Evolutionary conservation across 2,329 filamentous ascomycete species (phyloP).

Genomic region (Amylocarpus encephaloides): DNA sequence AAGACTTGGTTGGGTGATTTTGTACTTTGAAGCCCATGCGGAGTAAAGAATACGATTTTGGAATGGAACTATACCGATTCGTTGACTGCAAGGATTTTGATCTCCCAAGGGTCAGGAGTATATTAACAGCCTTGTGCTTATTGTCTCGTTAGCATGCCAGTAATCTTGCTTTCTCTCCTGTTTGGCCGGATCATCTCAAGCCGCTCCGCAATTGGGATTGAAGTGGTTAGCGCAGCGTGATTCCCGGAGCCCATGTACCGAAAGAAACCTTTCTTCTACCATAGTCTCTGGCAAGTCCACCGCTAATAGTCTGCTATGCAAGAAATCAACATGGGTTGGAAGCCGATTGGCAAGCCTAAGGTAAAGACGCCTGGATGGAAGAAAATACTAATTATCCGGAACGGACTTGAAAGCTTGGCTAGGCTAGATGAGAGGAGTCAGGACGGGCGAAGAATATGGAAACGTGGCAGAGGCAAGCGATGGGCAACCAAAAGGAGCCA

Average conservation of each 20-base stretch:
- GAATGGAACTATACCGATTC: constrained; percentile 6
- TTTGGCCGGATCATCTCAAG: neutral
- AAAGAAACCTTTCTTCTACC: neutral
- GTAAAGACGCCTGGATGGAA: neutral
- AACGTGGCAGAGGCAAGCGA: neutral
- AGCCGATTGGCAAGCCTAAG: constrained; percentile 5
- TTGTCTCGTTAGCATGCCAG: neutral
- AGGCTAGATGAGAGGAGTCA: neutral
- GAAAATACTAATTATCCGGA: constrained; percentile 3
- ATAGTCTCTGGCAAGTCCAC: neutral
- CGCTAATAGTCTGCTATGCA: too few species aligned
- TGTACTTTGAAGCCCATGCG: neutral
- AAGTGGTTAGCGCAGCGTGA: neutral
- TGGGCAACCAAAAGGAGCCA: neutral
- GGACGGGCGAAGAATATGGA: neutral
- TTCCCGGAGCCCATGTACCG: neutral
- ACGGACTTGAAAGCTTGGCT: neutral
- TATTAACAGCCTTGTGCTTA: neutral
- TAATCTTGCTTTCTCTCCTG: neutral
- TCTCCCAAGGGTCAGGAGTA: neutral
- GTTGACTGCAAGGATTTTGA: neutral
- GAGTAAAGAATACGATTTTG: neutral
- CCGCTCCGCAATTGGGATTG: neutral
- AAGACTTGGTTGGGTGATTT: neutral
- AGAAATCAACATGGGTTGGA: neutral